phyloP scores from a whole-genome alignment of 1,284 basidiomycete genomes.

The Chiua sp. region DNA sequence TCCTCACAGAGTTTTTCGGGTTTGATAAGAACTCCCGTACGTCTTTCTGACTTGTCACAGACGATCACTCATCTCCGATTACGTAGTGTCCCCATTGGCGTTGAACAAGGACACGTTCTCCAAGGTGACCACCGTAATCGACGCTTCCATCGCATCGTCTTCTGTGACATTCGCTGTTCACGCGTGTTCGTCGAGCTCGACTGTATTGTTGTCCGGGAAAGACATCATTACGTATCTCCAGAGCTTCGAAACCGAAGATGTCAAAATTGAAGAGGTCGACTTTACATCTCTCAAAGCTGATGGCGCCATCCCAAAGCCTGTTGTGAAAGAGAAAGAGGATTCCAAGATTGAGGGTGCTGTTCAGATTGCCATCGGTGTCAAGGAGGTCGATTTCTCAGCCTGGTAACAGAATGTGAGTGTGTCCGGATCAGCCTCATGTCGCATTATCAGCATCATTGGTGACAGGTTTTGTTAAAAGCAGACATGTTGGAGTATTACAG shows the following conservation, averaged over 20 bases:
- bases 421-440: neutral
- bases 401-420: constrained; percentile 91
- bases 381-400: constrained; percentile 90
- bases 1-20: constrained; percentile 85
- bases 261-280: constrained; percentile 75
- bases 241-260: constrained; percentile 66
- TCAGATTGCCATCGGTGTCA: constrained; percentile 92
- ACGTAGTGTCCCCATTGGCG: constrained; percentile 82
- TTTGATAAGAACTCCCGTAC: constrained; percentile 87
- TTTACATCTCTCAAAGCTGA: constrained; percentile 68
- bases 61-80: constrained; percentile 3
- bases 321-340: constrained; percentile 70
- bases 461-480: constrained; percentile 93
- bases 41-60: constrained; percentile 37
- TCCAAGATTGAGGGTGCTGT: constrained; percentile 87
- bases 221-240: constrained; percentile 79
- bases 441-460: constrained; percentile 8
- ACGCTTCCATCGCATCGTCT: constrained; percentile 73
- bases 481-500: constrained; percentile 99
- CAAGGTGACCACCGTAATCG: constrained; percentile 81
- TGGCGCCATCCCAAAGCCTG: constrained; percentile 45
- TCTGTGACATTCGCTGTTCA: constrained; percentile 76
- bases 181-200: constrained; percentile 70
- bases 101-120: constrained; percentile 74
- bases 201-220: constrained; percentile 77